Conservation (phyloP, 148 eudicot genomes). For the Amaranthus hypochondriacus region DNA sequence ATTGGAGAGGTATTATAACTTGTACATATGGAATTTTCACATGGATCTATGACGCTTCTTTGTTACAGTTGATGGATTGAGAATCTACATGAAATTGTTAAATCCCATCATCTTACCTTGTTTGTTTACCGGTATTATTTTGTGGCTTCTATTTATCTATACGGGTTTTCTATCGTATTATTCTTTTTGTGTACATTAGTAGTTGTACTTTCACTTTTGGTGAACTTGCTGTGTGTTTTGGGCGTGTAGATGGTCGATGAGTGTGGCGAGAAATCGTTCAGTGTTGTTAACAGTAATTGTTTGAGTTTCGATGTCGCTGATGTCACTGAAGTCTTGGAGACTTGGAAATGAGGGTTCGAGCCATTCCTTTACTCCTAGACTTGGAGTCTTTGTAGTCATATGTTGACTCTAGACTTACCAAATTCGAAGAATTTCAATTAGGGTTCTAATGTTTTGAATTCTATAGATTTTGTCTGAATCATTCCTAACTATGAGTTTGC, state of each 20-base stretch:
- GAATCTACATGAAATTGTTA: constrained; percentile 18
- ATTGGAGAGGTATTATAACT: constrained; percentile 23
- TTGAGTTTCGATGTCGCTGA: no score
- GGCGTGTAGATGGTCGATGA: background rate
- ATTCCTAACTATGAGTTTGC: no score
- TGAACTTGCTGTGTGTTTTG: background rate
- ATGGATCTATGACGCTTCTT: constrained; percentile 21
- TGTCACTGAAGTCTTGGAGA: no score
- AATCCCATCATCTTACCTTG: constrained; percentile 21
- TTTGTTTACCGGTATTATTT: constrained; percentile 12
- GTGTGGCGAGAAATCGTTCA: no score
- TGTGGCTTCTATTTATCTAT: constrained; percentile 8
- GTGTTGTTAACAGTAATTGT: no score
- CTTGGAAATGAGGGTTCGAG: no score
- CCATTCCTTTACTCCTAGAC: no score
- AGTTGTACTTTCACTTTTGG: background rate
- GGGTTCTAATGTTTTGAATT: no score
- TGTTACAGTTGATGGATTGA: constrained; percentile 25
- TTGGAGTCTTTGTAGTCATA: no score
- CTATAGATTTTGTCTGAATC: no score
- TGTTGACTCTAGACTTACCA: no score
- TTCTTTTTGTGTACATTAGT: background rate
- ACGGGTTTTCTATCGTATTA: constrained; percentile 8
- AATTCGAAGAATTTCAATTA: no score
- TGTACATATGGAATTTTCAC: constrained; percentile 35